Percentiles rank a stretch among this genome's conserved stretches.
Evolutionary conservation across 169 alveolate species (phyloP).

Genomic region (Plasmodium blacklocki): DNA sequence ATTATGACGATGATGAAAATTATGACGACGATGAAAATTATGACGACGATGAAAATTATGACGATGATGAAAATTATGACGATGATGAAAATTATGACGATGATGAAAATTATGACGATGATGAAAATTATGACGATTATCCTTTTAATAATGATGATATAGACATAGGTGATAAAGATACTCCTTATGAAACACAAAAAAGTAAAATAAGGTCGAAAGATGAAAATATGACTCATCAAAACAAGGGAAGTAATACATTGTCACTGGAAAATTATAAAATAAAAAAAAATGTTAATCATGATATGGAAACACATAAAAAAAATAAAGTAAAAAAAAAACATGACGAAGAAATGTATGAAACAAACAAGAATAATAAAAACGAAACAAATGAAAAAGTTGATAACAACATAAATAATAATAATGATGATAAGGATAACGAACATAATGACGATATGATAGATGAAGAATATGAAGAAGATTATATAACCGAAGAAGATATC

Average conservation of each 20-base stretch:
- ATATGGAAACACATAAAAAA: not conserved
- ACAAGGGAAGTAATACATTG: not conserved
- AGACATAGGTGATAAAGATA: not conserved
- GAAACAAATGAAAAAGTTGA: slow-evolving; percentile 9
- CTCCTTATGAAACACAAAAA: slow-evolving; percentile 2
- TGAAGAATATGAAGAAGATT: slow-evolving; percentile 5
- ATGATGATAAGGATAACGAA: slow-evolving; percentile 1
- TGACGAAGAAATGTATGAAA: not conserved
- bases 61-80: too few relatives aligned
- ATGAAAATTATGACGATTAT: too few relatives aligned
- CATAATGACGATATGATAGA: not conserved
- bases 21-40: too few relatives aligned
- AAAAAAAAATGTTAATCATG: slow-evolving; percentile 6
- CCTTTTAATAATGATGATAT: not conserved
- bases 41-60: too few relatives aligned
- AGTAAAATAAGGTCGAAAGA: not conserved
- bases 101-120: too few relatives aligned
- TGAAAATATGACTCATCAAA: not conserved
- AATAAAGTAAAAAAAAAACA: slow-evolving; percentile 2
- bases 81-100: too few relatives aligned
- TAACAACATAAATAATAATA: not conserved
- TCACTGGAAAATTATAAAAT: slow-evolving; percentile 16
- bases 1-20: too few relatives aligned
- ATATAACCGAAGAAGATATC: slow-evolving; percentile 47
- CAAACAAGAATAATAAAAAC: too few relatives aligned